A percentile compares a stretch with the other conserved stretches of the same genome.
phyloP scores from a whole-genome alignment of 768 basidiomycete genomes.

The Russula earlei region DNA sequence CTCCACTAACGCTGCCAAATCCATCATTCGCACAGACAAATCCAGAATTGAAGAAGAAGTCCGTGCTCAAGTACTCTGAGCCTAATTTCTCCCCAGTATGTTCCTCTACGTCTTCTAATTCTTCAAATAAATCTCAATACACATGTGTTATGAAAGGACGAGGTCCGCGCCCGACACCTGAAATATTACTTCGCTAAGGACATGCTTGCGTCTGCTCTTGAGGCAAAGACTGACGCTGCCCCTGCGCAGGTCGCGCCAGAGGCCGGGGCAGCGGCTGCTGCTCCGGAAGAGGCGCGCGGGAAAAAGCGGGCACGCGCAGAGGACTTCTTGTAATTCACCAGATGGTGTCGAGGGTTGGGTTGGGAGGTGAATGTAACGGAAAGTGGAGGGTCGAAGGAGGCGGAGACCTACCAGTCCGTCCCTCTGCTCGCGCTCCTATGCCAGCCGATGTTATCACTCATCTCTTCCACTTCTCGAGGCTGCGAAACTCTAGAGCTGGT shows the following conservation, averaged over 20 bases:
- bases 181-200: slow-evolving; percentile 52
- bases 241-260: slow-evolving; percentile 20
- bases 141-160: slow-evolving; percentile 43
- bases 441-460: slow-evolving; percentile 19
- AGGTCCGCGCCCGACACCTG: slow-evolving; percentile 55
- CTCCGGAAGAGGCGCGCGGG: slow-evolving; percentile 55
- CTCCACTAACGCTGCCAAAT: slow-evolving; percentile 42
- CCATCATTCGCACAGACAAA: slow-evolving; percentile 53
- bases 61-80: slow-evolving; percentile 63
- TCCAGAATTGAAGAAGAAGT: slow-evolving; percentile 66
- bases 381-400: slow-evolving; percentile 8
- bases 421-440: slow-evolving; percentile 21
- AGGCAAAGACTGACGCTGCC: slow-evolving; percentile 26
- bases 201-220: slow-evolving; percentile 24
- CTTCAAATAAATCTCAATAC: background rate
- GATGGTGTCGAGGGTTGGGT: background rate
- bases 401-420: slow-evolving; percentile 27
- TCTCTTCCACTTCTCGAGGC: slow-evolving; percentile 16
- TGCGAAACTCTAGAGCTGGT: slow-evolving; percentile 6
- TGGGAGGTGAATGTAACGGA: background rate
- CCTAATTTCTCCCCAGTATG: slow-evolving; percentile 72
- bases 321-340: slow-evolving; percentile 53
- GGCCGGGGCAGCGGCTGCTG: slow-evolving; percentile 4
- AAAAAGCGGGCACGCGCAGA: slow-evolving; percentile 83
- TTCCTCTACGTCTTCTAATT: slow-evolving; percentile 10